Percentiles rank a stretch among this genome's conserved stretches.
These are phyloP conservation scores for Bombardia bombarda DNA, from an alignment of 495 filamentous ascomycete genomes.

Conservation along the genomic window DNA sequence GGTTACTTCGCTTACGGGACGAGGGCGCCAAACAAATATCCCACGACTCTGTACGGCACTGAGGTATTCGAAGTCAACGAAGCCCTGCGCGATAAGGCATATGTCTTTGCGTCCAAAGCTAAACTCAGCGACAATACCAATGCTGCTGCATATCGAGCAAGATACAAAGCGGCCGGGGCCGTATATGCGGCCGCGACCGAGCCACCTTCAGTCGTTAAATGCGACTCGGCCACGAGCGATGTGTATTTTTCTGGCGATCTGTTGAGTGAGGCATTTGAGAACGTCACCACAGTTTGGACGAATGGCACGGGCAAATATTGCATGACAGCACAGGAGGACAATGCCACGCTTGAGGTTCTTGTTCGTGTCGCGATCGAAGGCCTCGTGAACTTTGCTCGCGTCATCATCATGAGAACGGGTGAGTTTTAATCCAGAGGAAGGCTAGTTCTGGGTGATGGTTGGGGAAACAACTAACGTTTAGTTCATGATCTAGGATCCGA, in stretches of 20 bases:
- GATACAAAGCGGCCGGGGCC: constrained; percentile 36
- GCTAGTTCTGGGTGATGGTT: too few relatives aligned
- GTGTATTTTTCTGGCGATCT: constrained; percentile 62
- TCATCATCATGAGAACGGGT: constrained; percentile 64
- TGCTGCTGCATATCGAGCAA: constrained; percentile 50
- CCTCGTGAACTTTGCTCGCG: constrained; percentile 57
- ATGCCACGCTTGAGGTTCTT: constrained; percentile 60
- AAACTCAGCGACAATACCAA: constrained; percentile 46
- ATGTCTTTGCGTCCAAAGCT: constrained; percentile 46
- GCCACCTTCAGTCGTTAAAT: constrained; percentile 52
- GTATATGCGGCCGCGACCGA: constrained; percentile 44
- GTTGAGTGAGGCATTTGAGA: constrained; percentile 56
- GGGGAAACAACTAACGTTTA: too few relatives aligned
- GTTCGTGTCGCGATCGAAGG: constrained; percentile 47
- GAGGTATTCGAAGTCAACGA: constrained; percentile 71
- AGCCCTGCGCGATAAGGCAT: constrained; percentile 49
- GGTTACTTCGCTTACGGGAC: constrained; percentile 60
- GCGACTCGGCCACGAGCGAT: constrained; percentile 63
- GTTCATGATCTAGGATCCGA: constrained; percentile 45
- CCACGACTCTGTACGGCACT: constrained; percentile 59
- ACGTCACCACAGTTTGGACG: constrained; percentile 55
- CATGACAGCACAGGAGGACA: constrained; percentile 68
- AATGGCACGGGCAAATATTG: constrained; percentile 64
- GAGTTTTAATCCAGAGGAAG: neutral
- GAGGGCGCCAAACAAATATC: constrained; percentile 48